Evolutionary conservation across 1,284 basidiomycete species (phyloP), one percentile per base, ranked within the genome.

Genomic region (Cystobasidium slooffiae): DNA sequence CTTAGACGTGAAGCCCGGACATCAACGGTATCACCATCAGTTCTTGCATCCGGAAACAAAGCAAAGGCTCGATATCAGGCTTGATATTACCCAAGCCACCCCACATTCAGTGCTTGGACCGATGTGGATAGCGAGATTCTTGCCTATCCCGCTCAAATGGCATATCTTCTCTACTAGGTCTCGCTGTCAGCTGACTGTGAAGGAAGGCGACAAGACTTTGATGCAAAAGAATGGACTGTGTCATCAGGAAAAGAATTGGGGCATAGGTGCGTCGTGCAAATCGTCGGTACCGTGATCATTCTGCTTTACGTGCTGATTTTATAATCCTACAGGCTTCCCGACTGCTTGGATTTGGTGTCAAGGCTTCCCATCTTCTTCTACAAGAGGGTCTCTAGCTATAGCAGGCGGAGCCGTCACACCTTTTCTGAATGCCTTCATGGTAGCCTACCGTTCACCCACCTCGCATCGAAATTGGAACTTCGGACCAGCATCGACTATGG

Each of bases 311-410:
- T 39, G 3, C 53, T 55, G 53, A 55, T 24, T 41, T 10, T 24
- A 46, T 18, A 8, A 65, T 31, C 1, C 0, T 22, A 1, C 69
- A 72, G 69, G 69, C 49, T 72, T 72, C 61, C 69, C 69, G 12
- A 43, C 59, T n/a, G 69, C 69, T 18, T 72, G 69, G 69, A 63
- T 72, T 43, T 72, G 69, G 69, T 72, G 69, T 56, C 69, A 72
- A 46, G 69, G 59, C 8, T 72, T 72, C 51, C 39, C 69, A 0
- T 49, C 69, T 1, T 31, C 12, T 22, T 46, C 58, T 10, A 24
- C 3, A 20, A 62, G 37, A 18, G 69, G 69, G 22, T 72, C 69
- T 20, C 47, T 72, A n/a, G 69, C 61, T 0, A 62, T 72, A 49
- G 69, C 69, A n/a, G 69, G 69, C 5, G 69, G 69, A 7, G 47